phyloP scores from a whole-genome alignment of 495 filamentous ascomycete species.

The Hypomontagnella submonticulosa region DNA sequence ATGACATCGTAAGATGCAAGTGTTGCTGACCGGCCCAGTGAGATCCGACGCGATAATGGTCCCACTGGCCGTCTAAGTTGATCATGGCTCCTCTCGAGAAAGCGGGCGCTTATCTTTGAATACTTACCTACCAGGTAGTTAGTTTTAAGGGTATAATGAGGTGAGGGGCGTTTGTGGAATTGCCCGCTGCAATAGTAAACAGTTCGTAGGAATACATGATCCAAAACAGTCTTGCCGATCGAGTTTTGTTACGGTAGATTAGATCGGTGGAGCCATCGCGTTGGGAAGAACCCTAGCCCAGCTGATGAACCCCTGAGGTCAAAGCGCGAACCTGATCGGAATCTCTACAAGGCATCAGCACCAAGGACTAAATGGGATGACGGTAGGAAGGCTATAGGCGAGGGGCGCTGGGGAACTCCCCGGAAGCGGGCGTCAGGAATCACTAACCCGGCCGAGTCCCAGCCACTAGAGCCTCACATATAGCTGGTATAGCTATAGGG shows the following conservation, averaged over 20 bases:
- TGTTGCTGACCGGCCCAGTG: conserved; percentile 15
- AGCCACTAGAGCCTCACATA: conserved; percentile 6
- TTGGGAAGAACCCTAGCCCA: conserved; percentile 29
- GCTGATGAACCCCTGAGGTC: conserved; percentile 41
- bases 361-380: conserved; percentile 15
- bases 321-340: conserved; percentile 26
- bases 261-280: conserved; percentile 29
- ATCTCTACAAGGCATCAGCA: conserved; percentile 2
- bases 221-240: conserved; percentile 2
- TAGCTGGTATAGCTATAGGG: conserved; percentile 20
- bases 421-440: not conserved
- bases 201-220: conserved; percentile 5
- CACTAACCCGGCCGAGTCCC: not conserved
- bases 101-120: not conserved
- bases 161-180: no score
- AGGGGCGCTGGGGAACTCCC: conserved; percentile 5
- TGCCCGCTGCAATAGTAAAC: not conserved
- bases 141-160: no score
- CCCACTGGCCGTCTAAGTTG: conserved; percentile 4
- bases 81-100: conserved; percentile 12
- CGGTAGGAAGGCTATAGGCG: conserved; percentile 15
- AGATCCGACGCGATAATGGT: conserved; percentile 10
- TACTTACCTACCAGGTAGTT: no score
- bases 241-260: not conserved
- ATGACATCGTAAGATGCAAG: conserved; percentile 15